Percentiles rank a stretch among this genome's conserved stretches.
Evolutionary conservation across 768 basidiomycete species (phyloP).

Genomic region (Mycena alexandri): DNA sequence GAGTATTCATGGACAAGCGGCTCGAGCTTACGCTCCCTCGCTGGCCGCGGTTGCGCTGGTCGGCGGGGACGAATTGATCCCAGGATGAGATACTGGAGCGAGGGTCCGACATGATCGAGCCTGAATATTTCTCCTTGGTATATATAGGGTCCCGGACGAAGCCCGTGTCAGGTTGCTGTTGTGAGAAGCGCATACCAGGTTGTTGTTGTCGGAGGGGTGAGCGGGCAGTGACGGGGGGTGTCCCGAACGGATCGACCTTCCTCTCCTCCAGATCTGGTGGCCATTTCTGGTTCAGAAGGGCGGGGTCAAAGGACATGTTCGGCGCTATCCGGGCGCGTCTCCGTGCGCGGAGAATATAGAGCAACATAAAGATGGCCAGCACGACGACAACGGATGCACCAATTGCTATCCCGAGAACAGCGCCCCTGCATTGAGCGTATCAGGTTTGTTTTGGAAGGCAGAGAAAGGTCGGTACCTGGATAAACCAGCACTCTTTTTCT

Average conservation of each 20-base stretch:
- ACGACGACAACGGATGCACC: slow-evolving; percentile 56
- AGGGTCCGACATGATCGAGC: slow-evolving; percentile 42
- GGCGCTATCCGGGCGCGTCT: slow-evolving; percentile 45
- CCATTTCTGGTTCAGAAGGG: slow-evolving; percentile 41
- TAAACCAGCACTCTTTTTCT: slow-evolving; percentile 1
- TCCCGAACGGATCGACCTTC: slow-evolving; percentile 17
- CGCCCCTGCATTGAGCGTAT: slow-evolving; percentile 47
- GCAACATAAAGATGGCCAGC: slow-evolving; percentile 55
- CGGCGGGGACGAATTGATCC: slow-evolving; percentile 42
- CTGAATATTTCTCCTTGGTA: slow-evolving; percentile 46
- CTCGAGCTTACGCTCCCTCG: slow-evolving; percentile 37
- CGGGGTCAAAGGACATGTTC: slow-evolving; percentile 40
- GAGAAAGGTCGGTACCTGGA: slow-evolving; percentile 36
- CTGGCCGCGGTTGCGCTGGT: slow-evolving; percentile 16
- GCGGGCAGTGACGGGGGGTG: slow-evolving; percentile 20
- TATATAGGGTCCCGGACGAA: slow-evolving; percentile 53
- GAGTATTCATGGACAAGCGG: slow-evolving; percentile 49
- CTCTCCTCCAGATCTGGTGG: slow-evolving; percentile 28
- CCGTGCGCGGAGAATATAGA: slow-evolving; percentile 58
- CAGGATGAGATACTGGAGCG: slow-evolving; percentile 51
- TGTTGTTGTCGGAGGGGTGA: slow-evolving; percentile 9
- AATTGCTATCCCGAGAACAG: slow-evolving; percentile 60
- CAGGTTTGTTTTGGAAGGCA: slow-evolving; percentile 1
- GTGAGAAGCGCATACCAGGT: too few species aligned
- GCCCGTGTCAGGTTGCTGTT: slow-evolving; percentile 12